Conservation (phyloP, 352 stramenopile genomes). For the Phytophthora hibernalis region DNA sequence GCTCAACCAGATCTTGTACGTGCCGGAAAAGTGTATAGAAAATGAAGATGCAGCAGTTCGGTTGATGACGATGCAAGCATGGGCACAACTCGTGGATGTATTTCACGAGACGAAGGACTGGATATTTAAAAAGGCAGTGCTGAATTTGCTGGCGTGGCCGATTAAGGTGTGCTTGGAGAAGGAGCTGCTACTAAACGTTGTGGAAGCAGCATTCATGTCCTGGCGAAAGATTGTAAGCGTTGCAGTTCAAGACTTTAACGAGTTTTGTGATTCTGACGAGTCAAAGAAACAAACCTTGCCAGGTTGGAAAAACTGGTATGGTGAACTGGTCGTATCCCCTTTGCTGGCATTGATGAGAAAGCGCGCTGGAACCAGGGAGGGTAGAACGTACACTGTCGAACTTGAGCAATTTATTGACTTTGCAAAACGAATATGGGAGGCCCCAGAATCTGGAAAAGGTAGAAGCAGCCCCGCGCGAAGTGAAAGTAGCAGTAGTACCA, state of each 20-base stretch:
- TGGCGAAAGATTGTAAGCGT: constrained; percentile 56
- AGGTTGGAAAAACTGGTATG: constrained; percentile 67
- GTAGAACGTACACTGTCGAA: constrained; percentile 18
- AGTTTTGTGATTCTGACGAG: constrained; percentile 32
- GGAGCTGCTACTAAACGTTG: constrained; percentile 55
- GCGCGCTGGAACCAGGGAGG: neutral
- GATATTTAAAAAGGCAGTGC: constrained; percentile 64
- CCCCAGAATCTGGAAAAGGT: neutral
- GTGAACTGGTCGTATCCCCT: constrained; percentile 52
- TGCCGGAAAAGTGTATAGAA: constrained; percentile 60
- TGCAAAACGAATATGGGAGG: constrained; percentile 31
- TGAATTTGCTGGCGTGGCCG: constrained; percentile 58
- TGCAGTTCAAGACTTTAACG: constrained; percentile 62
- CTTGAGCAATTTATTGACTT: constrained; percentile 42
- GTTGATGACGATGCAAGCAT: constrained; percentile 61
- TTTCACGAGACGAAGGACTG: constrained; percentile 58
- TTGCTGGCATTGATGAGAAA: constrained; percentile 33
- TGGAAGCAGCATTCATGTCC: constrained; percentile 54
- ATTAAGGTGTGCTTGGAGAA: constrained; percentile 56
- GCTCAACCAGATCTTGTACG: constrained; percentile 63
- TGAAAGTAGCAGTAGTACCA: constrained; percentile 31
- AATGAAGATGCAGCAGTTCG: constrained; percentile 54
- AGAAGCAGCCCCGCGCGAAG: constrained; percentile 6
- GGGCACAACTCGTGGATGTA: constrained; percentile 52
- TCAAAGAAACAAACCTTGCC: constrained; percentile 36